Conservation (phyloP, 331 rosid species). For the Rhamnella rubrinervis region DNA sequence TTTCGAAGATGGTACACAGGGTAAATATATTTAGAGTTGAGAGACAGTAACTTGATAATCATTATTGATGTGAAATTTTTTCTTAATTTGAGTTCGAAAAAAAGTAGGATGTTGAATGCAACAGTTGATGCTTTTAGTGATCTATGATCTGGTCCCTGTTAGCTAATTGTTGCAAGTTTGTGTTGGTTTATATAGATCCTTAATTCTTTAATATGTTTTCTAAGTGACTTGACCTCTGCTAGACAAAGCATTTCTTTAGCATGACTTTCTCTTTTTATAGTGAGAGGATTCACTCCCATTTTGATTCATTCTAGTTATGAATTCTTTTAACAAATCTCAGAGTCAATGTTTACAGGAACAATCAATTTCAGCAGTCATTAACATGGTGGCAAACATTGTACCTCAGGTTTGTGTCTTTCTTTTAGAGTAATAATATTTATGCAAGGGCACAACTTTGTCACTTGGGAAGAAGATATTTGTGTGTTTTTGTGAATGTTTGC, state of each 20-base stretch:
- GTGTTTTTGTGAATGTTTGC: background rate
- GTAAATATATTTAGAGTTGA: slow-evolving; percentile 41
- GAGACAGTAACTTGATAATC: slow-evolving; percentile 17
- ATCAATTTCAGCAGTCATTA: slow-evolving; percentile 78
- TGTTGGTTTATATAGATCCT: background rate
- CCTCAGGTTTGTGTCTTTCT: slow-evolving; percentile 74
- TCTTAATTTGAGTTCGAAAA: background rate
- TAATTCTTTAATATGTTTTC: background rate
- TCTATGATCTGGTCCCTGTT: background rate
- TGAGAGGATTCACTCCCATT: background rate
- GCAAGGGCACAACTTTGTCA: background rate
- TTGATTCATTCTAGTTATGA: slow-evolving; percentile 1
- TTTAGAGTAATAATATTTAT: background rate
- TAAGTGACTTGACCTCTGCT: background rate
- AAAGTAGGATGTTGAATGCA: no score
- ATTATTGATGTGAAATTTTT: slow-evolving; percentile 7
- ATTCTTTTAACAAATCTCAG: slow-evolving; percentile 23
- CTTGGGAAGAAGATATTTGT: background rate
- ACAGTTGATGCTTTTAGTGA: background rate
- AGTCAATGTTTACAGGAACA: slow-evolving; percentile 63
- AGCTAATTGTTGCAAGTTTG: background rate
- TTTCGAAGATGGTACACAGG: slow-evolving; percentile 74
- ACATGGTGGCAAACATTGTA: slow-evolving; percentile 74
- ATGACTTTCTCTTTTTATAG: no score
- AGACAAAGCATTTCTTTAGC: background rate